Evolutionary conservation across 225 moss, liverwort and hornwort genomes (phyloP).

Genomic region (Rhytidiadelphus loreus): DNA sequence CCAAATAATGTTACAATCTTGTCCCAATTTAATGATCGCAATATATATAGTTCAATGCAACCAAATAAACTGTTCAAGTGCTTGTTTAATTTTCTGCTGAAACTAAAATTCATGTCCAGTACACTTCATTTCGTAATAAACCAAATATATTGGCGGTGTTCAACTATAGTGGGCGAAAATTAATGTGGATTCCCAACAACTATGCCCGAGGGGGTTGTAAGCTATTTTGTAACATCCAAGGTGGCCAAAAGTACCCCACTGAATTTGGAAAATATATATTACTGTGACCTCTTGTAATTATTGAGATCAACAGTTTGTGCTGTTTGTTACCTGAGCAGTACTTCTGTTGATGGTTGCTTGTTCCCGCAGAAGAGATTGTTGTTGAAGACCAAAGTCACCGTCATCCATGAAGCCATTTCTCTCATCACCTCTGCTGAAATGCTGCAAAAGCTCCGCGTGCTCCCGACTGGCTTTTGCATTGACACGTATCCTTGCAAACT

Average conservation of each 20-base stretch:
- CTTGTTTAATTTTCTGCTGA: neutral
- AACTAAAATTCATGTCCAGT: neutral
- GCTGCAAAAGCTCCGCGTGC: slow-evolving; percentile 66
- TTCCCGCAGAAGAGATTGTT: slow-evolving; percentile 53
- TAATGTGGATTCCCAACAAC: neutral
- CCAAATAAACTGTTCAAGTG: neutral
- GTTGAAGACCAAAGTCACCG: slow-evolving; percentile 20
- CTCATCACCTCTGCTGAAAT: slow-evolving; percentile 55
- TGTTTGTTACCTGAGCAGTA: slow-evolving; percentile 39
- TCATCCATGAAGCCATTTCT: slow-evolving; percentile 49
- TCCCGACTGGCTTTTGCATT: slow-evolving; percentile 67
- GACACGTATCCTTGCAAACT: slow-evolving; percentile 69
- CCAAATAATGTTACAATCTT: neutral
- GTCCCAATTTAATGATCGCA: neutral
- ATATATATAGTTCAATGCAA: neutral
- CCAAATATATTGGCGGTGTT: neutral
- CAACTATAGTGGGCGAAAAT: neutral
- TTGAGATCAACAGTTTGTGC: neutral
- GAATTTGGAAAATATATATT: neutral
- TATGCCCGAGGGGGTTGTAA: neutral
- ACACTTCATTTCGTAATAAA: neutral
- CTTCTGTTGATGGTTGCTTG: slow-evolving; percentile 53
- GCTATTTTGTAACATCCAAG: neutral
- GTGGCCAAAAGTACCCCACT: neutral
- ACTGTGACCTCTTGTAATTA: neutral